A percentile compares a stretch with the other conserved stretches of the same genome.
These are phyloP conservation scores for Malus hybrid DNA, from an alignment of 331 rosid genomes.

Conservation along the genomic window DNA sequence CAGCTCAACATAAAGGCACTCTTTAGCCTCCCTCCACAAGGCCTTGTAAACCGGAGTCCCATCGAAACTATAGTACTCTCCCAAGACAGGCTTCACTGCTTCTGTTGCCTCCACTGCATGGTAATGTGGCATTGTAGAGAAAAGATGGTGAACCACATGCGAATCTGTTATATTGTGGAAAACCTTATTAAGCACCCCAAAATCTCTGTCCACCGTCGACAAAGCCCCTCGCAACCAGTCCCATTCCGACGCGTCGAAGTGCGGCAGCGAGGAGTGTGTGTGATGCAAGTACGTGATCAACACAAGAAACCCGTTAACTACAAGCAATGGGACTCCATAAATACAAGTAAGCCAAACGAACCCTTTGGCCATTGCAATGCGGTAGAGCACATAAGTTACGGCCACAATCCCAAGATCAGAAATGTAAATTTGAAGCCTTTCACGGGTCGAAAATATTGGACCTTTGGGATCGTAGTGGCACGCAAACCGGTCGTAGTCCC, in stretches of 20 bases:
- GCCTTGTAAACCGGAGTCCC: constrained; percentile 52
- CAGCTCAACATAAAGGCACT: constrained; percentile 56
- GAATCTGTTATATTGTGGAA: constrained; percentile 58
- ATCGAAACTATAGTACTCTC: constrained; percentile 51
- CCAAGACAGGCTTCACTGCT: constrained; percentile 42
- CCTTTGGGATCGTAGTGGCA: constrained; percentile 68
- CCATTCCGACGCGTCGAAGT: constrained; percentile 60
- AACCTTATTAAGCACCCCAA: constrained; percentile 44
- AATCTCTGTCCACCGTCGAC: constrained; percentile 60
- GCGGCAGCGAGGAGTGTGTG: constrained; percentile 57
- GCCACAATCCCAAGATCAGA: constrained; percentile 39
- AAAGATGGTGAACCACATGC: constrained; percentile 47
- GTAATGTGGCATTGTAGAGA: constrained; percentile 64
- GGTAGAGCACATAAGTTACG: constrained; percentile 23
- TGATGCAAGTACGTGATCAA: constrained; percentile 56
- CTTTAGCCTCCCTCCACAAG: constrained; percentile 64
- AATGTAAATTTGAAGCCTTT: constrained; percentile 35
- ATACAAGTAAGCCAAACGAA: constrained; percentile 29
- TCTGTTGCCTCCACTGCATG: constrained; percentile 66
- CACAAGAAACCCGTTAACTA: constrained; percentile 53
- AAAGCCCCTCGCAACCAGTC: constrained; percentile 69
- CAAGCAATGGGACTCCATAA: constrained; percentile 41
- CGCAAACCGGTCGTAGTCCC: constrained; percentile 44
- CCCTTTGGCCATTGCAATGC: constrained; percentile 28
- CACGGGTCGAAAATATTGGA: constrained; percentile 50